A percentile compares a stretch with the other conserved stretches of the same genome.
Conservation (phyloP, 2,329 filamentous ascomycete species). For the Aspergillus quadricinctus region DNA sequence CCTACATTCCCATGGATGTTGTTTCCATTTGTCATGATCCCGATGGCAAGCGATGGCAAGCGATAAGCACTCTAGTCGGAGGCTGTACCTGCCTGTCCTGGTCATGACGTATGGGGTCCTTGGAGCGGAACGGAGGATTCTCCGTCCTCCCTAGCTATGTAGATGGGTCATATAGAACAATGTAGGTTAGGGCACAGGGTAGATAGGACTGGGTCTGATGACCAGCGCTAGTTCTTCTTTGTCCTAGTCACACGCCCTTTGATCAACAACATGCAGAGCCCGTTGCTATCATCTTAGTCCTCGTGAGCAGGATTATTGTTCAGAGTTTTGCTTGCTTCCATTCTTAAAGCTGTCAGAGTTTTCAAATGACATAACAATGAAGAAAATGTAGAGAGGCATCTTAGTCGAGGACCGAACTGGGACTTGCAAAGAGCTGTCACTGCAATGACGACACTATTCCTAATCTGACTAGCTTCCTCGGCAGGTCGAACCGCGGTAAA, state of each 20-base stretch:
- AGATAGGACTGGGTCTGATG: not conserved
- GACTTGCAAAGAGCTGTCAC: not conserved
- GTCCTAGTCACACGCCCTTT: not conserved
- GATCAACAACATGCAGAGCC: too few relatives aligned
- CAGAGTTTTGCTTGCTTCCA: too few relatives aligned
- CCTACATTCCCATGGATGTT: slow-evolving; percentile 1
- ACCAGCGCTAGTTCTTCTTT: not conserved
- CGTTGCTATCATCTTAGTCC: too few relatives aligned
- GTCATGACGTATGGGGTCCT: slow-evolving; percentile 5
- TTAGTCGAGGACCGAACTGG: not conserved
- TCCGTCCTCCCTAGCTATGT: too few relatives aligned
- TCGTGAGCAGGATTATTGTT: too few relatives aligned
- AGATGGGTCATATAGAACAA: not conserved
- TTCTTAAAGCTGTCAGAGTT: too few relatives aligned
- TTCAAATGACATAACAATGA: not conserved
- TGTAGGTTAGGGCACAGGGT: not conserved
- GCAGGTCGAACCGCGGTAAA: not conserved
- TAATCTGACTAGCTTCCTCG: not conserved
- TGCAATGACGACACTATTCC: not conserved
- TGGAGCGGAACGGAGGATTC: not conserved
- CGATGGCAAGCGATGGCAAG: slow-evolving; percentile 34
- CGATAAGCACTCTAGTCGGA: slow-evolving; percentile 10
- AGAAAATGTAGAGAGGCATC: not conserved
- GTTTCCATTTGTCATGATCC: slow-evolving; percentile 28
- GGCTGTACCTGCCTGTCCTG: slow-evolving; percentile 16